Percentiles rank a stretch among this genome's conserved stretches.
These are phyloP conservation scores for Pythium brachiatum DNA, from an alignment of 352 stramenopile species.

Conservation along the genomic window DNA sequence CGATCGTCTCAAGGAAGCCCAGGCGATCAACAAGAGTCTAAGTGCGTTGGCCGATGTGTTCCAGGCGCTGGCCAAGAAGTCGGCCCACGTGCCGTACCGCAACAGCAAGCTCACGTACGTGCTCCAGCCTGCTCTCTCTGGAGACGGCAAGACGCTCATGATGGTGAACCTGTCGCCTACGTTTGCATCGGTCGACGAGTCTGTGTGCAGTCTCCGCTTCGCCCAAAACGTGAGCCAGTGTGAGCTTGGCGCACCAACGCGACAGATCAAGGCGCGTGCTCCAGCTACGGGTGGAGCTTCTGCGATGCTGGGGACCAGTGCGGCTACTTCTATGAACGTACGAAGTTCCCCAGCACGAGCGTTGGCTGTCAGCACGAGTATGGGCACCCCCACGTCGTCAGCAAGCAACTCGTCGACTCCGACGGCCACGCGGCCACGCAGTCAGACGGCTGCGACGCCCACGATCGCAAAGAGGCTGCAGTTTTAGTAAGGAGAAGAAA, in stretches of 20 bases:
- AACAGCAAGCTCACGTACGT: constrained; percentile 99
- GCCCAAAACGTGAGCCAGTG: constrained; percentile 97
- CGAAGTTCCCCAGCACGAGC: constrained; percentile 25
- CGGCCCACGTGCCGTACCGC: constrained; percentile 95
- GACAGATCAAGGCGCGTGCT: constrained; percentile 73
- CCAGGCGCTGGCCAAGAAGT: constrained; percentile 95
- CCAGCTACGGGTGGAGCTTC: constrained; percentile 19
- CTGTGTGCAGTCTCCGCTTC: constrained; percentile 98
- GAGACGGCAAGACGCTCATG: constrained; percentile 99
- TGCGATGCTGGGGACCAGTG: constrained; percentile 27
- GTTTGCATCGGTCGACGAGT: constrained; percentile 93
- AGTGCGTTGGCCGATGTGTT: constrained; percentile 99
- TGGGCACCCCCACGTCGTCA: neutral
- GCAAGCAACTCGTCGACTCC: neutral
- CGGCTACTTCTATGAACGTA: constrained; percentile 18
- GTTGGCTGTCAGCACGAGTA: constrained; percentile 4
- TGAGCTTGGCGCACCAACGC: constrained; percentile 94
- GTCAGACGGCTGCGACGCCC: constrained; percentile 20
- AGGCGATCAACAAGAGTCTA: constrained; percentile 99
- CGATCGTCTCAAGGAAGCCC: constrained; percentile 94
- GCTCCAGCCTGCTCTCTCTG: constrained; percentile 97
- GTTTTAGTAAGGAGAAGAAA: constrained; percentile 22
- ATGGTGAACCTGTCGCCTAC: constrained; percentile 99
- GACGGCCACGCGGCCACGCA: constrained; percentile 7
- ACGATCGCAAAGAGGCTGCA: constrained; percentile 38